Conservation (phyloP, 2,329 filamentous ascomycete species). For the Ophiostoma sp. region DNA sequence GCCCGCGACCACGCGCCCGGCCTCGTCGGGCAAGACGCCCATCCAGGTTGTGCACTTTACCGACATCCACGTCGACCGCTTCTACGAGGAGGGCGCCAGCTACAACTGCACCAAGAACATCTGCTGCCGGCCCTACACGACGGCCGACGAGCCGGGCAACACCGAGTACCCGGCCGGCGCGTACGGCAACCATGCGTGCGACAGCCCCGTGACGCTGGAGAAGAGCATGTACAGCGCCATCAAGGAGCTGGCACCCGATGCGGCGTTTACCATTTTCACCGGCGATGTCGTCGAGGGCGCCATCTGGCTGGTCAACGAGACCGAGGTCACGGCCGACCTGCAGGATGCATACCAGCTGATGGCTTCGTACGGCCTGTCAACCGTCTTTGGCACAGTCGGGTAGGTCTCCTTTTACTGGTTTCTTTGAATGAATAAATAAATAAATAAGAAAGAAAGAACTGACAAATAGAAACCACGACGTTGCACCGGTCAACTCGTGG, state of each 20-base stretch:
- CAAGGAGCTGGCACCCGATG: neutral
- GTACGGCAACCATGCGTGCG: neutral
- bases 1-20: neutral
- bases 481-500: neutral
- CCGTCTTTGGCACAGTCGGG: neutral
- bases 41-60: neutral
- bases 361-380: neutral
- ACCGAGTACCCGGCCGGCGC: slow-evolving; percentile 1
- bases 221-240: neutral
- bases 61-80: slow-evolving; percentile 2
- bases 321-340: neutral
- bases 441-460: no score
- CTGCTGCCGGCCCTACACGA: neutral
- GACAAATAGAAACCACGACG: neutral
- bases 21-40: neutral
- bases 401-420: no score
- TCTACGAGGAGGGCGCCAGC: neutral
- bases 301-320: neutral
- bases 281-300: neutral
- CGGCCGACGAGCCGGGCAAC: neutral
- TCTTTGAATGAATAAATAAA: no score
- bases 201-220: neutral
- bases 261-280: neutral
- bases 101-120: slow-evolving; percentile 4
- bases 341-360: slow-evolving; percentile 1